Percentiles rank a stretch among this genome's conserved stretches.
Evolutionary conservation across 2,329 filamentous ascomycete genomes (phyloP).

Genomic region (Sarocladium kiliense): DNA sequence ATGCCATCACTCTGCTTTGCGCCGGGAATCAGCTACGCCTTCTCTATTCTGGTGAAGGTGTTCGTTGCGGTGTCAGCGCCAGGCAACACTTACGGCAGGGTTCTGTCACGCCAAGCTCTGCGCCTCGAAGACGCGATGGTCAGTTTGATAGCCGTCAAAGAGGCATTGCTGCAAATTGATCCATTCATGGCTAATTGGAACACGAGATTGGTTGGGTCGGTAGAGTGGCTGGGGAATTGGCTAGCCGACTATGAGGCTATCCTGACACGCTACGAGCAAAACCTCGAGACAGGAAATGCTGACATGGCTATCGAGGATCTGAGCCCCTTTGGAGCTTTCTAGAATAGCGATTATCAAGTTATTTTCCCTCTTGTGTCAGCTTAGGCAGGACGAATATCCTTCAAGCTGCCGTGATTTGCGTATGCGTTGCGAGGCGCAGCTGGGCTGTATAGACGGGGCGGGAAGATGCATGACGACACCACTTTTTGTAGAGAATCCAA

Average conservation of each 20-base stretch:
- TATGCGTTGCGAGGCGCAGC: neutral
- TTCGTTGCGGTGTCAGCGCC: no score
- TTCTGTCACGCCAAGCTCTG: no score
- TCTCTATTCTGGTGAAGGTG: no score
- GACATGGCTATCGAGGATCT: neutral
- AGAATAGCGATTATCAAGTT: neutral
- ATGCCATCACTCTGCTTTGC: no score
- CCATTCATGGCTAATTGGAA: neutral
- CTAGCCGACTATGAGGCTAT: conserved; percentile 2
- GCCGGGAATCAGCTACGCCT: no score
- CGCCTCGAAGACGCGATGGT: neutral
- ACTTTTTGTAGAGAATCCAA: neutral
- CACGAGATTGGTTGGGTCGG: neutral
- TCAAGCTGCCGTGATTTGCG: no score
- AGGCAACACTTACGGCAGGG: no score
- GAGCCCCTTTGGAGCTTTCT: neutral
- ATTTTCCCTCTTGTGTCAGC: neutral
- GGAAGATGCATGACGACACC: neutral
- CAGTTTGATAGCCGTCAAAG: neutral
- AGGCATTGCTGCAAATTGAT: neutral
- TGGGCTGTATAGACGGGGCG: neutral
- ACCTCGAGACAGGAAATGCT: neutral
- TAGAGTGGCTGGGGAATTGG: conserved; percentile 4
- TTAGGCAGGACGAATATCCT: no score
- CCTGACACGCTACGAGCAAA: neutral